Evolutionary conservation across 768 basidiomycete species (phyloP), one percentile per base, ranked within the genome.

Genomic region (Amanita fuliginea): DNA sequence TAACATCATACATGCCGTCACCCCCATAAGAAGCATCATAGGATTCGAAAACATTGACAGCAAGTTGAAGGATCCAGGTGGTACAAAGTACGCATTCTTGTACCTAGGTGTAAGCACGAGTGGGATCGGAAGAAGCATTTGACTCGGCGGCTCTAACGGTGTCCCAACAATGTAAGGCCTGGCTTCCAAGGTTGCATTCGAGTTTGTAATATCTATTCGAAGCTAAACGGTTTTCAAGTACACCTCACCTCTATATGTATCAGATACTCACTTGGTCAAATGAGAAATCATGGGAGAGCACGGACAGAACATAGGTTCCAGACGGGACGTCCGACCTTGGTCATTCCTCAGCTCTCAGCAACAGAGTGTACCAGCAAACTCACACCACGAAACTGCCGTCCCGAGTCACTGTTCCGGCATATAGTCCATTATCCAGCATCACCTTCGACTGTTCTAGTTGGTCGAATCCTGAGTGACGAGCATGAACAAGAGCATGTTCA

Each of bases 1-100:
- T 22, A 90, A 62, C 67, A 85, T 74, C 76, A 87, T 76, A 44
- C 64, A 67, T 33, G 74, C 86, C 40, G 75, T 82, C 54, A 75
- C 63, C 26, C 78, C 71, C 80, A 86, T 84, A 62, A 89, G 73
- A 51, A 91, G 65, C 73, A 86, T 84, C 87, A 91, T 89, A 6
- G 87, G 87, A 59, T 79, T 91, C 51, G 81, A 77, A 58, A 91
- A 69, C 83, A 91, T 88, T 46, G 69, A 77, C 50, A 83, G 48
- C 19, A 87, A 54, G 62, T 83, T 83, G 72, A 91, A 91, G 14
- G 80, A 77, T 61, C 88, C 76, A 28, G 62, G 75, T 21, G 83
- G 79, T 24, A 79, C 68, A 60, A 85, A 89, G 62, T 83, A 91
- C 44, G 58, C 67, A 57, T 78, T 70, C 60, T 72, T 78, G 49